These are phyloP conservation scores for Fabrea salina DNA, from an alignment of 169 alveolate genomes.

Conservation along the genomic window DNA sequence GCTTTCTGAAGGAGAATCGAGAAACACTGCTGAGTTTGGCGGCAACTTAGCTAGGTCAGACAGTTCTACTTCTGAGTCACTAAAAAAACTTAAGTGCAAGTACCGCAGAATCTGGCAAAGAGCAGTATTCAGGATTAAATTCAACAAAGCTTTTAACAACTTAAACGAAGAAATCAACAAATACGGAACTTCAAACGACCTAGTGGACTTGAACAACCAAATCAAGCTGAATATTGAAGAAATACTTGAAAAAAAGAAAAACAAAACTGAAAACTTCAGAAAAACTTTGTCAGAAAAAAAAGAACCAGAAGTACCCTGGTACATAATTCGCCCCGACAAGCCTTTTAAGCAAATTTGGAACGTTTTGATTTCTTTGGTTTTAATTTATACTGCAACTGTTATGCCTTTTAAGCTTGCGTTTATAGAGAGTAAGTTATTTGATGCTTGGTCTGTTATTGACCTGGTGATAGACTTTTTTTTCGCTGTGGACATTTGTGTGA, in stretches of 20 bases:
- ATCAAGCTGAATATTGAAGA: neutral
- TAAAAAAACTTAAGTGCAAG: too few species aligned
- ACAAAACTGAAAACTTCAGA: neutral
- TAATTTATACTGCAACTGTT: constrained; percentile 1
- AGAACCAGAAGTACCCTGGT: neutral
- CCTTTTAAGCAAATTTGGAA: neutral
- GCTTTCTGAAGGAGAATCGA: too few species aligned
- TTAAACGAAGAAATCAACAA: neutral
- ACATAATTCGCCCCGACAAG: neutral
- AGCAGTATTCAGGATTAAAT: constrained; percentile 4
- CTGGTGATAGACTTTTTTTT: neutral
- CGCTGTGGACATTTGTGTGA: neutral
- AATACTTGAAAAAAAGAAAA: neutral
- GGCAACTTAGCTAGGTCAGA: too few species aligned
- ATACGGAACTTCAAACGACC: constrained; percentile 21
- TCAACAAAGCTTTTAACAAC: neutral
- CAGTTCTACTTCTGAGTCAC: too few species aligned
- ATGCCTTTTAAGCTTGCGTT: constrained; percentile 26
- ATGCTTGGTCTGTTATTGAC: neutral
- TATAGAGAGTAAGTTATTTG: neutral
- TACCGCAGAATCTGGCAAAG: neutral
- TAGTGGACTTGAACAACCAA: constrained; percentile 7
- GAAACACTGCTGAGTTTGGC: too few species aligned
- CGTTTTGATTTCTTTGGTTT: neutral
- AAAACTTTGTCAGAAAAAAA: neutral